These are phyloP conservation scores for Lonicera japonica DNA, from an alignment of 129 eudicot genomes.

Conservation along the genomic window DNA sequence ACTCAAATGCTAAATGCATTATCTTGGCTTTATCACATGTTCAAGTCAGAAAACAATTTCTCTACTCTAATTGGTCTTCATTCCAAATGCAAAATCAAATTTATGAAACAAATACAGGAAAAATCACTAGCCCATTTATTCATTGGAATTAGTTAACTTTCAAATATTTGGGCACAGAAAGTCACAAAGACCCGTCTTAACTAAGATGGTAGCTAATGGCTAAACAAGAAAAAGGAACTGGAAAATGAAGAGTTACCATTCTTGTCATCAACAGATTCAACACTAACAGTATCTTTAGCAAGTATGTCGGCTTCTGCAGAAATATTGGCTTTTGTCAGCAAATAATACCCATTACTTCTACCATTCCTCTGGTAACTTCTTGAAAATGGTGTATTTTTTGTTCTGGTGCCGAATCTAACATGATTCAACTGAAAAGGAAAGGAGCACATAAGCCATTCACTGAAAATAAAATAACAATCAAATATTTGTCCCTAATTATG, in stretches of 20 bases:
- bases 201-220: neutral
- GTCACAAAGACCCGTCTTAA: neutral
- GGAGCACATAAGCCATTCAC: neutral
- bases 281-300: slow-evolving; percentile 34
- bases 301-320: slow-evolving; percentile 51
- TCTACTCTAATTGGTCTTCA: too few species aligned
- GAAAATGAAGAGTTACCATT: slow-evolving; percentile 37
- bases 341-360: slow-evolving; percentile 15
- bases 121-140: too few species aligned
- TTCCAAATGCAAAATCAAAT: too few species aligned
- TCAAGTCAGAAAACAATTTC: too few species aligned
- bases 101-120: too few species aligned
- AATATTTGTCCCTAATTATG: too few species aligned
- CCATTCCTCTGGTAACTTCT: slow-evolving; percentile 23
- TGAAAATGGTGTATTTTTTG: slow-evolving; percentile 18
- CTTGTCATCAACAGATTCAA: slow-evolving; percentile 29
- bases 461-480: neutral
- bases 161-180: neutral
- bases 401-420: slow-evolving; percentile 21
- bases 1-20: too few species aligned
- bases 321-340: slow-evolving; percentile 39
- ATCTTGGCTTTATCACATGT: too few species aligned
- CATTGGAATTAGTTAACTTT: too few species aligned
- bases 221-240: neutral
- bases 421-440: slow-evolving; percentile 36